These are phyloP conservation scores for Ormosia semicastrata DNA, from an alignment of 306 rosid species.

Conservation along the genomic window DNA sequence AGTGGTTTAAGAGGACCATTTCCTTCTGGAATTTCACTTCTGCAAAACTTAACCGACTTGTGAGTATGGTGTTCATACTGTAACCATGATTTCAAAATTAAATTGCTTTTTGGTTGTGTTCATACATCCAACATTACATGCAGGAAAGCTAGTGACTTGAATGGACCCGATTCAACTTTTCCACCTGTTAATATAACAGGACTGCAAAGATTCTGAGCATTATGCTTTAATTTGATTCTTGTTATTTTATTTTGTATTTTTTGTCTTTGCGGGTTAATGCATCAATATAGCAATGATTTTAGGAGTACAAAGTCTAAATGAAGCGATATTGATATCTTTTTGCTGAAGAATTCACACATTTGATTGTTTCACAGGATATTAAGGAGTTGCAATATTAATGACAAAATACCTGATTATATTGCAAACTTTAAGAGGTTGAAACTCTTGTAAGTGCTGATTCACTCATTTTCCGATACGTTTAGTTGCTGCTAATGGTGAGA, in stretches of 20 bases:
- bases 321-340: background rate
- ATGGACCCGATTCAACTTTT: conserved; percentile 39
- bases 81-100: background rate
- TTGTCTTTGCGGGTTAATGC: too few species aligned
- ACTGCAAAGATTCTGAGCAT: conserved; percentile 38
- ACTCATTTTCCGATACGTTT: background rate
- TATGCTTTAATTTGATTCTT: background rate
- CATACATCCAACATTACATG: background rate
- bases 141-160: conserved; percentile 59
- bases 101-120: background rate
- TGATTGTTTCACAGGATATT: conserved; percentile 38
- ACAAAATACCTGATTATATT: conserved; percentile 34
- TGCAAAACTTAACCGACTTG: conserved; percentile 42
- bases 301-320: background rate
- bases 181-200: conserved; percentile 28
- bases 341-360: background rate
- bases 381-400: conserved; percentile 57
- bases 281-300: background rate
- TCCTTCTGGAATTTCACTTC: conserved; percentile 48
- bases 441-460: conserved; percentile 38
- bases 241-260: background rate
- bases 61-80: conserved; percentile 31
- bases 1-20: conserved; percentile 75
- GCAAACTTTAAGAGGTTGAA: background rate
- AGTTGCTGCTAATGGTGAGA: background rate